Percentiles rank a stretch among this genome's conserved stretches.
phyloP scores from a whole-genome alignment of 768 basidiomycete genomes.

The Naganishia randhawae region DNA sequence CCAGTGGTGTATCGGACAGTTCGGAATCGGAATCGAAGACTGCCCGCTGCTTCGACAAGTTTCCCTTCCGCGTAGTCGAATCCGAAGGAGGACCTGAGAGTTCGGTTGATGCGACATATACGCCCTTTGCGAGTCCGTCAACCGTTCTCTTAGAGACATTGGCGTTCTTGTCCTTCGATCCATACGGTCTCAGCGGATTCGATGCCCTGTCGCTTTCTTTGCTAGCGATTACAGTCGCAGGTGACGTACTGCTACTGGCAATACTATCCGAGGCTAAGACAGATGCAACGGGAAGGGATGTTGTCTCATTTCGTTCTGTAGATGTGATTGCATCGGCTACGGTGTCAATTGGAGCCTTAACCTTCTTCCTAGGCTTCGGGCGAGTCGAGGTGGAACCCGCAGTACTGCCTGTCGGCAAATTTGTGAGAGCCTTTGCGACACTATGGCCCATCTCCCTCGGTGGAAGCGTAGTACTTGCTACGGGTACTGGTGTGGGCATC shows the following conservation, averaged over 20 bases:
- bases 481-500: not conserved
- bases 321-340: not conserved
- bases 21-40: slow-evolving; percentile 6
- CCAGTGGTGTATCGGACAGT: not conserved
- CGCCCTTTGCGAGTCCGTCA: not conserved
- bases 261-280: not conserved
- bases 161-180: slow-evolving; percentile 3
- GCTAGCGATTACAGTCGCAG: not conserved
- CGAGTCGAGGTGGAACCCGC: not conserved
- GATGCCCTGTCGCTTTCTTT: not conserved
- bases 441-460: too few species aligned
- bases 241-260: not conserved
- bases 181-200: slow-evolving; percentile 8
- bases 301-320: not conserved
- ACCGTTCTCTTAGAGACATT: not conserved
- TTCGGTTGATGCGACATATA: not conserved
- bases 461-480: not conserved
- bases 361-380: slow-evolving; percentile 11
- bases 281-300: not conserved
- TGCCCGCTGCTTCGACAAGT: not conserved
- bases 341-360: not conserved
- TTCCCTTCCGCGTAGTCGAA: not conserved
- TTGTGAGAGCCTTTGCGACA: too few species aligned
- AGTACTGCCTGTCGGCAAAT: not conserved
- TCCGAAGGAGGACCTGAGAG: not conserved